Conservation (phyloP, 768 basidiomycete genomes). For the Xerocomus potaroensis region DNA sequence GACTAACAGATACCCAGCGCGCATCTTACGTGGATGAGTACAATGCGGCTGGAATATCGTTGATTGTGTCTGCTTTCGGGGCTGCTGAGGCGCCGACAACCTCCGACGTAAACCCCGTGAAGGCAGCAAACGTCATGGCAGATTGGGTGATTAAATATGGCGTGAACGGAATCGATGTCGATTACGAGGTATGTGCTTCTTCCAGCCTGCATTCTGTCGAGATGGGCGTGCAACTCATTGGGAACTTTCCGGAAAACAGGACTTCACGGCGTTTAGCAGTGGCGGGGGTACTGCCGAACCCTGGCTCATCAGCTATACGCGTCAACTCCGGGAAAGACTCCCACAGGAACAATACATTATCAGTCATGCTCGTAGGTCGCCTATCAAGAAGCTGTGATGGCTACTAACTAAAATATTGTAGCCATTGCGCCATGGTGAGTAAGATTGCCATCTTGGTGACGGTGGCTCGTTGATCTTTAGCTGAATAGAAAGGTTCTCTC, state of each 20-base stretch:
- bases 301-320: constrained; percentile 31
- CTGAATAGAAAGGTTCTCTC: constrained; percentile 37
- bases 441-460: not conserved
- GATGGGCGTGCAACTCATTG: not conserved
- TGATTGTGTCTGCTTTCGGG: constrained; percentile 54
- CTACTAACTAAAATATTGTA: constrained; percentile 5
- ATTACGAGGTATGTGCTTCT: constrained; percentile 38
- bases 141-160: constrained; percentile 41
- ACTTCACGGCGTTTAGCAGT: constrained; percentile 28
- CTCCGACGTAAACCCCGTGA: constrained; percentile 33
- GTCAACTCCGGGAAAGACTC: constrained; percentile 26
- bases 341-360: constrained; percentile 29
- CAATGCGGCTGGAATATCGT: constrained; percentile 48
- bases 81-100: constrained; percentile 37
- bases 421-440: constrained; percentile 38
- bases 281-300: constrained; percentile 32
- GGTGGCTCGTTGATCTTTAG: too few relatives aligned
- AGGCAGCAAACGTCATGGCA: constrained; percentile 38
- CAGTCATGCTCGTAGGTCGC: constrained; percentile 32
- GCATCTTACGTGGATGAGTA: constrained; percentile 43
- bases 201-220: not conserved
- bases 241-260: constrained; percentile 9
- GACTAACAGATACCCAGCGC: constrained; percentile 34
- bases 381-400: too few relatives aligned
- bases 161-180: constrained; percentile 49